Conservation (phyloP, 768 basidiomycete genomes). For the Sutorius australiensis region DNA sequence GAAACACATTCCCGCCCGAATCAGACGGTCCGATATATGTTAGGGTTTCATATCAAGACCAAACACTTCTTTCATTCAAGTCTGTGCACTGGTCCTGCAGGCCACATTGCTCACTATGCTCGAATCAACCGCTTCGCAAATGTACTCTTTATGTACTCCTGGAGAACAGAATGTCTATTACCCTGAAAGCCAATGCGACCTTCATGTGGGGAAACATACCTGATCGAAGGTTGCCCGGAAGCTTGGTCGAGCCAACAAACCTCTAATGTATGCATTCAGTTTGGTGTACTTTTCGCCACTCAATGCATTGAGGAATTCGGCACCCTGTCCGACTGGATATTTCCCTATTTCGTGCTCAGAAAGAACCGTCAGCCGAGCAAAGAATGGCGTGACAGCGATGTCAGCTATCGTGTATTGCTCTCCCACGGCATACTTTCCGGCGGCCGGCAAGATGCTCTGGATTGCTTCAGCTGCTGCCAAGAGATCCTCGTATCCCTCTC, state of each 20-base stretch:
- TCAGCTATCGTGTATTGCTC: constrained; percentile 52
- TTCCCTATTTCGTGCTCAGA: constrained; percentile 50
- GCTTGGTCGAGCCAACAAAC: constrained; percentile 49
- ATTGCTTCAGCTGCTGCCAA: constrained; percentile 44
- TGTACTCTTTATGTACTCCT: constrained; percentile 11
- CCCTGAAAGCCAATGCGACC: no score
- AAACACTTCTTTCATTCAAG: neutral
- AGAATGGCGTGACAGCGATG: constrained; percentile 55
- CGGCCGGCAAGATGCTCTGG: constrained; percentile 45
- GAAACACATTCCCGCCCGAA: neutral
- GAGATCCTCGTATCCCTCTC: constrained; percentile 40
- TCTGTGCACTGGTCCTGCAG: neutral
- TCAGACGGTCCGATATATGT: neutral
- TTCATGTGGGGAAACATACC: constrained; percentile 33
- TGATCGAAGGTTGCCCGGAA: constrained; percentile 51
- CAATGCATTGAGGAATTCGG: constrained; percentile 40
- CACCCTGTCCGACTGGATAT: constrained; percentile 47
- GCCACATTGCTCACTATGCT: neutral
- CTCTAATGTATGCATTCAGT: constrained; percentile 45
- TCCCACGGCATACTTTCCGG: constrained; percentile 37
- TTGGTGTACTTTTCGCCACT: constrained; percentile 43
- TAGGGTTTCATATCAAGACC: neutral
- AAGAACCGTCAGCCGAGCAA: constrained; percentile 47
- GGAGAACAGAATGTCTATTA: neutral
- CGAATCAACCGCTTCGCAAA: constrained; percentile 7